Conservation (phyloP, 192 early-diverging fungal species). For the Rhizophagus clarus region DNA sequence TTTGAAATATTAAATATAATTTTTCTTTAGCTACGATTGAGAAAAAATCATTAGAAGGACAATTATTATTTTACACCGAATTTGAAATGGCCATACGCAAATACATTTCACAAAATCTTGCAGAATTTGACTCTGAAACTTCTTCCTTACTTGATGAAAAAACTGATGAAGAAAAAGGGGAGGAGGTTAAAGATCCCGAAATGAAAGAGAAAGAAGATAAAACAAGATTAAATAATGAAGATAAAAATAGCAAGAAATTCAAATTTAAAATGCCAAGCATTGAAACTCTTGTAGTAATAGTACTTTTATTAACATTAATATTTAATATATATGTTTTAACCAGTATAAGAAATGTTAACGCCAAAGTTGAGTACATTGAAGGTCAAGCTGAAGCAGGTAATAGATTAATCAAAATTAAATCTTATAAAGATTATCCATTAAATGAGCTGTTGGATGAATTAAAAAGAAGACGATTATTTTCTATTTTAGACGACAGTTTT, state of each 20-base stretch:
- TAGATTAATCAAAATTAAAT: not conserved
- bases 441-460: not conserved
- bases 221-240: too few species aligned
- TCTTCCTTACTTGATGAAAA: not conserved
- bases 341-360: not conserved
- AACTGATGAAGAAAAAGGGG: not conserved
- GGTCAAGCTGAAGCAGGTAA: not conserved
- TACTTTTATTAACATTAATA: not conserved
- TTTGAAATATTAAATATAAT: not conserved
- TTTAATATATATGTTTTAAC: not conserved
- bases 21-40: slow-evolving; percentile 45
- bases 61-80: slow-evolving; percentile 44
- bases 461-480: not conserved
- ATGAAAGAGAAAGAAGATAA: too few species aligned
- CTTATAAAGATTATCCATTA: not conserved
- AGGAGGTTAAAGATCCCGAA: not conserved
- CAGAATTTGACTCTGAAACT: not conserved
- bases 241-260: not conserved
- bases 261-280: not conserved
- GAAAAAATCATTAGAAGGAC: slow-evolving; percentile 50
- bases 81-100: slow-evolving; percentile 35
- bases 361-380: not conserved
- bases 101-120: not conserved
- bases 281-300: not conserved
- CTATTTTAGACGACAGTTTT: not conserved